These are phyloP conservation scores for Ophiostoma quercus DNA, from an alignment of 2,329 filamentous ascomycete genomes.

Conservation along the genomic window DNA sequence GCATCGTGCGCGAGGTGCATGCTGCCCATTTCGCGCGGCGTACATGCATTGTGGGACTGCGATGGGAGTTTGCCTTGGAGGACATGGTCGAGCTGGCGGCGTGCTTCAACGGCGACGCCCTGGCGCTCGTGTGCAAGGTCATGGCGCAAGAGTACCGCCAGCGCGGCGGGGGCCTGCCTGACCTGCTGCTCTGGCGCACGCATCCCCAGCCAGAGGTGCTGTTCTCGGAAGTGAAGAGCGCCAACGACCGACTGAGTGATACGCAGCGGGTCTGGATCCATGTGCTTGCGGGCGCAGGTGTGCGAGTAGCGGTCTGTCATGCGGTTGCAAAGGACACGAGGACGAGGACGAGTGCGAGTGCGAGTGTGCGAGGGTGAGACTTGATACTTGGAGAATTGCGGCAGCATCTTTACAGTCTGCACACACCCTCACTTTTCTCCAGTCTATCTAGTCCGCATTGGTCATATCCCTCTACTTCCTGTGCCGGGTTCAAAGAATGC, in stretches of 20 bases:
- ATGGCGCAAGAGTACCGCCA: conserved; percentile 92
- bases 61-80: conserved; percentile 80
- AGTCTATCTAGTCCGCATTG: conserved; percentile 7
- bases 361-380: background rate
- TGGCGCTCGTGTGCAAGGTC: conserved; percentile 84
- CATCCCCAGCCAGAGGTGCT: conserved; percentile 41
- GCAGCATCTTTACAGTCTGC: too few species aligned
- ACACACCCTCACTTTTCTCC: background rate
- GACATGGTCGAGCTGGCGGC: conserved; percentile 73
- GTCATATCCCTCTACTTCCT: background rate
- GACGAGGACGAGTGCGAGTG: too few species aligned
- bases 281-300: conserved; percentile 76
- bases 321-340: conserved; percentile 51
- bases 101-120: conserved; percentile 73
- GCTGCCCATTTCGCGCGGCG: conserved; percentile 60
- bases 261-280: conserved; percentile 97
- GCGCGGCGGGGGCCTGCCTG: conserved; percentile 81
- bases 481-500: too few species aligned
- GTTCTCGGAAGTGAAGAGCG: conserved; percentile 75
- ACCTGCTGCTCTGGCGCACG: conserved; percentile 79
- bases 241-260: conserved; percentile 90
- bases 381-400: background rate
- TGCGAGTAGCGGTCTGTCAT: conserved; percentile 76
- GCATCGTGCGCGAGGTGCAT: conserved; percentile 64
- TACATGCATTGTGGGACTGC: conserved; percentile 84